Percentiles rank a stretch among this genome's conserved stretches.
phyloP scores from a whole-genome alignment of 2,329 filamentous ascomycete species.

The Sclerotinia trifoliorum region DNA sequence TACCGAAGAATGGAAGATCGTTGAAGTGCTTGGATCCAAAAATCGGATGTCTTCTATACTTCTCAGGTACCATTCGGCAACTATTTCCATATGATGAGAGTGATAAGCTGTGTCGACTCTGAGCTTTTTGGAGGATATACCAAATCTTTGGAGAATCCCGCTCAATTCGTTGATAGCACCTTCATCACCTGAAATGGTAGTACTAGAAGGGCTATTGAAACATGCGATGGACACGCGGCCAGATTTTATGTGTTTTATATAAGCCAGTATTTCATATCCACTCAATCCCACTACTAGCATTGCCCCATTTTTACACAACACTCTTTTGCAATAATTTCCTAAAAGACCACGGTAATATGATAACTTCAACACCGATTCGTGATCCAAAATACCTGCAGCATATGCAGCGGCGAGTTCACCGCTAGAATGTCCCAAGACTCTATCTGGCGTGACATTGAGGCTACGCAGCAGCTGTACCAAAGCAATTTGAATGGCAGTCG shows the following conservation, averaged over 20 bases:
- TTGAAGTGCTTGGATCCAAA: neutral
- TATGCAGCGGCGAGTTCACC: constrained; percentile 52
- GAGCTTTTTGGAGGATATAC: constrained; percentile 28
- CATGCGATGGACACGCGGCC: constrained; percentile 35
- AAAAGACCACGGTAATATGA: constrained; percentile 38
- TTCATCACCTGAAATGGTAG: constrained; percentile 31
- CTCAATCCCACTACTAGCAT: constrained; percentile 49
- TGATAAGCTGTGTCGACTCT: constrained; percentile 34
- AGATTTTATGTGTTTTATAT: constrained; percentile 4
- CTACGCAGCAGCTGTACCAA: constrained; percentile 46
- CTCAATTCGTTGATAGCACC: constrained; percentile 24
- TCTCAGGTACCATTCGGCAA: constrained; percentile 31
- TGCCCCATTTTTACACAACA: constrained; percentile 42
- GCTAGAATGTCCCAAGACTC: constrained; percentile 47
- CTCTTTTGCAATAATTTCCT: constrained; percentile 34
- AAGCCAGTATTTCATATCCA: constrained; percentile 28
- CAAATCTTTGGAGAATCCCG: constrained; percentile 26
- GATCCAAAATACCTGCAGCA: constrained; percentile 38
- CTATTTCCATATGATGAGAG: constrained; percentile 37
- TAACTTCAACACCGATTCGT: constrained; percentile 30
- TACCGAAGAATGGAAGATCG: neutral
- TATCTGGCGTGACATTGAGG: constrained; percentile 43
- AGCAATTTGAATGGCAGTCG: constrained; percentile 49
- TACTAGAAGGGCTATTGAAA: constrained; percentile 30
- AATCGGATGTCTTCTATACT: neutral